A percentile compares a stretch with the other conserved stretches of the same genome.
Evolutionary conservation across 805 yeast genomes (phyloP).

Genomic region (Metschnikowia colocasiae): DNA sequence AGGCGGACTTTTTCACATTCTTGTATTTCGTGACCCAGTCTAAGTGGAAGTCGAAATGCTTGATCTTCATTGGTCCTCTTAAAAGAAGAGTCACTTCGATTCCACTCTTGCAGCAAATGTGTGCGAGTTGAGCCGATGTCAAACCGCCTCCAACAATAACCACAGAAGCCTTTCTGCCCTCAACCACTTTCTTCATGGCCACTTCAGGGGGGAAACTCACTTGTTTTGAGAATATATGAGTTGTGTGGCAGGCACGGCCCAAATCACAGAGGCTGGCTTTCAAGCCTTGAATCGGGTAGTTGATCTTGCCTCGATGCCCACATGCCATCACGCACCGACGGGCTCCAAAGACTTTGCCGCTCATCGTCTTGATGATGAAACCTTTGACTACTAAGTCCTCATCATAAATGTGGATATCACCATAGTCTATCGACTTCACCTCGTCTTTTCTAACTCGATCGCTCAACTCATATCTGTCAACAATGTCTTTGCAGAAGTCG

Average conservation of each 20-base stretch:
- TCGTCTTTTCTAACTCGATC: conserved; percentile 30
- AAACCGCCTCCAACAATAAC: conserved; percentile 46
- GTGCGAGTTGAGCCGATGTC: conserved; percentile 45
- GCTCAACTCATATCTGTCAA: conserved; percentile 30
- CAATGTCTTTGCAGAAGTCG: conserved; percentile 36
- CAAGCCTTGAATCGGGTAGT: conserved; percentile 27
- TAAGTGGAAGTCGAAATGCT: conserved; percentile 46
- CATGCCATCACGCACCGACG: conserved; percentile 32
- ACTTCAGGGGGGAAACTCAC: conserved; percentile 24
- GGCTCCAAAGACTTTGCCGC: conserved; percentile 33
- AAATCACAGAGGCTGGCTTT: conserved; percentile 11
- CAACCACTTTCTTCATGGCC: conserved; percentile 14
- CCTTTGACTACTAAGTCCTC: conserved; percentile 26
- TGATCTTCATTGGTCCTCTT: conserved; percentile 38
- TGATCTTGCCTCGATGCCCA: conserved; percentile 36
- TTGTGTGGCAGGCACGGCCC: conserved; percentile 34
- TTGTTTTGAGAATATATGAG: conserved; percentile 28
- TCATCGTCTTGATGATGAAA: conserved; percentile 28
- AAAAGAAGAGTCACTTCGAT: conserved; percentile 33
- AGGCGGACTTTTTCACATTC: conserved; percentile 42
- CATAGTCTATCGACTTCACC: conserved; percentile 32
- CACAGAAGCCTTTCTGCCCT: conserved; percentile 10
- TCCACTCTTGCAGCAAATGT: conserved; percentile 31
- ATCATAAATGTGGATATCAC: conserved; percentile 22
- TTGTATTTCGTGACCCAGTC: conserved; percentile 51